Conservation (phyloP, 2,329 filamentous ascomycete genomes). For the Coleophoma eucalyptorum region DNA sequence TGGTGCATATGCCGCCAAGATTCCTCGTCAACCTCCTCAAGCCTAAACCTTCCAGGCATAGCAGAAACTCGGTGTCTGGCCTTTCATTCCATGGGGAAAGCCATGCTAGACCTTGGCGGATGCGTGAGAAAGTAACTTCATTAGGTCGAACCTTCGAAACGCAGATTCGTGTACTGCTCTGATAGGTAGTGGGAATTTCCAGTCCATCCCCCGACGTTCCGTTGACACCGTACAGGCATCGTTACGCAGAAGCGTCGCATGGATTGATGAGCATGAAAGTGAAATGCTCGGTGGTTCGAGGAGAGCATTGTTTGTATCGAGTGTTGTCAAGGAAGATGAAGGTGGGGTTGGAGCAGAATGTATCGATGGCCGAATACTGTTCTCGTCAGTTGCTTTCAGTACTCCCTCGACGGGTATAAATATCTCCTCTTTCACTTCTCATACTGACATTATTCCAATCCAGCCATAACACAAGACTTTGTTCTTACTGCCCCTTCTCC, state of each 20-base stretch:
- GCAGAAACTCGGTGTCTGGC: constrained; percentile 1
- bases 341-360: too few species aligned
- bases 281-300: not conserved
- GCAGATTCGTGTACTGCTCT: not conserved
- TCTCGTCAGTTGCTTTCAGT: not conserved
- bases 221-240: not conserved
- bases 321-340: not conserved
- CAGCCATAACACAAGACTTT: too few species aligned
- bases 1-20: constrained; percentile 16
- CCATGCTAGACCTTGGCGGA: not conserved
- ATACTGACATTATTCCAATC: too few species aligned
- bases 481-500: too few species aligned
- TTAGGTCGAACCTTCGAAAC: not conserved
- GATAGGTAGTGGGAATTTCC: not conserved
- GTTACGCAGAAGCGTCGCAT: not conserved
- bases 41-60: constrained; percentile 13
- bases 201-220: not conserved
- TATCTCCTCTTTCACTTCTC: too few species aligned
- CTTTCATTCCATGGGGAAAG: not conserved
- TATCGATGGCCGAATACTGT: too few species aligned
- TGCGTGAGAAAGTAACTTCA: not conserved
- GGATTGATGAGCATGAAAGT: not conserved
- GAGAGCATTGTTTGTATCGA: not conserved
- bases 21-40: not conserved
- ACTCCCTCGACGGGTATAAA: not conserved